These are phyloP conservation scores for Domatiomyces catenatus DNA, from an alignment of 2,329 filamentous ascomycete species.

Conservation along the genomic window DNA sequence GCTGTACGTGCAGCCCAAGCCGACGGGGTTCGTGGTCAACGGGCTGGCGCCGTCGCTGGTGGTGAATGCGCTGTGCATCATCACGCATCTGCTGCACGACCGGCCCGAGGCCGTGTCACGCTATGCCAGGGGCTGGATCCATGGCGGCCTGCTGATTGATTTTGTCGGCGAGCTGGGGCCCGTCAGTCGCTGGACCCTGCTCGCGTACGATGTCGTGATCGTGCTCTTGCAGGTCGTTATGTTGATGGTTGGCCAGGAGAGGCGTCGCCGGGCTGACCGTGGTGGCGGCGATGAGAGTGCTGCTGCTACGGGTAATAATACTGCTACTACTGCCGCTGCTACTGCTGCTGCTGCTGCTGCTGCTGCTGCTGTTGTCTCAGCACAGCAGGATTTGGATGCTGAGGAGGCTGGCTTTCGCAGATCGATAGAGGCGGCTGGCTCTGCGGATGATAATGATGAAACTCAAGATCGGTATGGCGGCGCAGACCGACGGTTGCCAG, in stretches of 20 bases:
- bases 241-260: constrained; percentile 39
- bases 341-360: too few species aligned
- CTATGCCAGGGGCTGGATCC: constrained; percentile 38
- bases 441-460: too few species aligned
- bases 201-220: constrained; percentile 39
- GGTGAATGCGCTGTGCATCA: constrained; percentile 40
- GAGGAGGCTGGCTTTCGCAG: constrained; percentile 38
- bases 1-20: constrained; percentile 44
- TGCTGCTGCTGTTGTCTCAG: background rate
- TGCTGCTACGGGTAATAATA: background rate
- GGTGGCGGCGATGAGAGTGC: constrained; percentile 14
- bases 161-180: constrained; percentile 48
- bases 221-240: constrained; percentile 42
- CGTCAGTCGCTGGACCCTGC: constrained; percentile 37
- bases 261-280: constrained; percentile 30
- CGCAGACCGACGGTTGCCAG: constrained; percentile 10
- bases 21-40: constrained; percentile 35
- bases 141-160: constrained; percentile 48
- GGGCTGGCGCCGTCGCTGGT: constrained; percentile 38
- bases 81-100: constrained; percentile 40
- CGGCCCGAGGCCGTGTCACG: constrained; percentile 36
- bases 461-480: too few species aligned
- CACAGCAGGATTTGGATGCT: constrained; percentile 39
- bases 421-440: constrained; percentile 1
- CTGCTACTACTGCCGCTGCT: too few species aligned